Conservation (phyloP, 345 rosid genomes). For the Pistacia atlantica region DNA sequence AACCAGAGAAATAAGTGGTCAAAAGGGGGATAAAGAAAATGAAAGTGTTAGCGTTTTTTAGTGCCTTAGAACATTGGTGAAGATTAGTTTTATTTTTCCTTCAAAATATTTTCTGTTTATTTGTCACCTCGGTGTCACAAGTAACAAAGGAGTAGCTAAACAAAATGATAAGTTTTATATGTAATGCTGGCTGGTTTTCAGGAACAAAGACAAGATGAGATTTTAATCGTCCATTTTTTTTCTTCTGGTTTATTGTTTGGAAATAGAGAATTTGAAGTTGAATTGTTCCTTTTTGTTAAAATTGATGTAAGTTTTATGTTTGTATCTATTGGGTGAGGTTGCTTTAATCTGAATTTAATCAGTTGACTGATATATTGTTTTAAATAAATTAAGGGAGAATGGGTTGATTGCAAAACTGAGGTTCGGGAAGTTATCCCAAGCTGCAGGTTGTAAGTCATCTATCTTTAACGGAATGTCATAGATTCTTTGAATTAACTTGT, state of each 20-base stretch:
- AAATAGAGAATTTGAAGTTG: neutral
- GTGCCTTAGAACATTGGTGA: no score
- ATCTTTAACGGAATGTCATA: slow-evolving; percentile 11
- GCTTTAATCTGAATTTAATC: slow-evolving; percentile 6
- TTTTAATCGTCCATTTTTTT: neutral
- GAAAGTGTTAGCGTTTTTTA: no score
- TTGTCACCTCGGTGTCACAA: no score
- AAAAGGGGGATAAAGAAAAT: no score
- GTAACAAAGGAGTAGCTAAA: no score
- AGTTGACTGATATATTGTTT: slow-evolving; percentile 28
- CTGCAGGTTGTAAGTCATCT: slow-evolving; percentile 67
- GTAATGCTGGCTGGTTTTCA: neutral
- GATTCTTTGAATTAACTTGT: slow-evolving; percentile 4
- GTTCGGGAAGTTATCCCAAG: slow-evolving; percentile 47
- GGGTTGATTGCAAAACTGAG: slow-evolving; percentile 49
- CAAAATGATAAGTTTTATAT: neutral
- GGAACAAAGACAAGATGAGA: neutral
- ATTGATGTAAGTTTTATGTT: neutral
- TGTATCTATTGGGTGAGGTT: neutral
- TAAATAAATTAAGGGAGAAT: slow-evolving; percentile 61
- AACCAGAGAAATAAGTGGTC: no score
- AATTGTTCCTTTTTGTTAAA: neutral
- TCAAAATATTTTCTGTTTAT: no score
- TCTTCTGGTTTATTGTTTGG: neutral
- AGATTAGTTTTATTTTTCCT: no score